Evolutionary conservation across 805 yeast species (phyloP).

Genomic region (Ogataea paradorogensis): DNA sequence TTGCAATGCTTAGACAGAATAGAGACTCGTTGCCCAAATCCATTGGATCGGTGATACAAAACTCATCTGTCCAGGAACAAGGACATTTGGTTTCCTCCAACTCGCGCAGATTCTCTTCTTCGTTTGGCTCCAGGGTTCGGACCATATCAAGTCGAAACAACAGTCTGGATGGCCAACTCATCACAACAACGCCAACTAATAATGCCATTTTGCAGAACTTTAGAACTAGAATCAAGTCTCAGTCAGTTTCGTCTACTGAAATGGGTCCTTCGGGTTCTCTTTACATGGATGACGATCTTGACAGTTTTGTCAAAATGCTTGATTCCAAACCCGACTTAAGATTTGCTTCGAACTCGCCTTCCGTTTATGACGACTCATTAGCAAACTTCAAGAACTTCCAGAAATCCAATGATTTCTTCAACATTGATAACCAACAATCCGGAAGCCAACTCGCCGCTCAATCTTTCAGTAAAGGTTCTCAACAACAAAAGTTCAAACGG

Average conservation of each 20-base stretch:
- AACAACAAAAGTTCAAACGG: conserved; percentile 16
- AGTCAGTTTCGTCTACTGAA: conserved; percentile 26
- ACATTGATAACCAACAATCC: conserved; percentile 11
- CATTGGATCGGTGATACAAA: conserved; percentile 33
- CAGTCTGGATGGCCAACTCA: conserved; percentile 30
- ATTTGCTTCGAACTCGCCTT: conserved; percentile 28
- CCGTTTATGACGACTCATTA: conserved; percentile 28
- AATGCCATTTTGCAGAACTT: conserved; percentile 28
- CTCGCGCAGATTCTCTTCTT: conserved; percentile 64
- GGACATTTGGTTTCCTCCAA: conserved; percentile 22
- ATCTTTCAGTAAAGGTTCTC: background rate
- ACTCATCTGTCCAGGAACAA: conserved; percentile 8
- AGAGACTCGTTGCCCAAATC: conserved; percentile 39
- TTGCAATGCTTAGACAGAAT: conserved; percentile 46
- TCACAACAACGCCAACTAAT: conserved; percentile 16
- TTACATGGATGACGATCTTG: conserved; percentile 34
- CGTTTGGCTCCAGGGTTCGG: conserved; percentile 59
- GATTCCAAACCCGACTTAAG: conserved; percentile 37
- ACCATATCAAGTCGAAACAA: conserved; percentile 27
- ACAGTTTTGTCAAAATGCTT: conserved; percentile 33
- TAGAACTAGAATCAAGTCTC: conserved; percentile 22
- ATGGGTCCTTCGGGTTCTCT: conserved; percentile 27
- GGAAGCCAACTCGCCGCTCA: background rate
- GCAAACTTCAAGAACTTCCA: conserved; percentile 29
- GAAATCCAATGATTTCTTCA: conserved; percentile 27